These are phyloP conservation scores for Ramalina intermedia DNA, from an alignment of 495 filamentous ascomycete genomes.

Conservation along the genomic window DNA sequence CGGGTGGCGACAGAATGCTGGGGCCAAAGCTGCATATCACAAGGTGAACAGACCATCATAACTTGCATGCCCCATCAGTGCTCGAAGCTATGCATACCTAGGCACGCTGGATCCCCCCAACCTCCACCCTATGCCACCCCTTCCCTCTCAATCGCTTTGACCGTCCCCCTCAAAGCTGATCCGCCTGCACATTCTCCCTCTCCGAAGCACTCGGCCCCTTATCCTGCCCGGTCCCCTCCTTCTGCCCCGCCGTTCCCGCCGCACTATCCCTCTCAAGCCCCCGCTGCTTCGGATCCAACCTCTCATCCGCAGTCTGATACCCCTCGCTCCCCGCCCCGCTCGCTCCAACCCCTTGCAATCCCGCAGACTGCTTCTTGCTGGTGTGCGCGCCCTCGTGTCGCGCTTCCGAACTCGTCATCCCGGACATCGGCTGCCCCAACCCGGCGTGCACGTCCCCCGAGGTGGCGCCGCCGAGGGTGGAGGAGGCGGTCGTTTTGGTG, in stretches of 20 bases:
- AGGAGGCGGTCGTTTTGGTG: slow-evolving; percentile 31
- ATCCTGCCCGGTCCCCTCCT: slow-evolving; percentile 8
- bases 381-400: slow-evolving; percentile 36
- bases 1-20: too few species aligned
- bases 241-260: slow-evolving; percentile 10
- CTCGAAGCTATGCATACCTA: too few species aligned
- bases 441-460: slow-evolving; percentile 46
- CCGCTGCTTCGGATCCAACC: slow-evolving; percentile 10
- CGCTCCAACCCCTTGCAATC: slow-evolving; percentile 40
- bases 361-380: slow-evolving; percentile 37
- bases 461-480: slow-evolving; percentile 49
- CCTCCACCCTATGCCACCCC: too few species aligned
- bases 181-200: neutral
- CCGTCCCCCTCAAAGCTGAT: too few species aligned
- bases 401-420: slow-evolving; percentile 44
- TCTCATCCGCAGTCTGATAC: slow-evolving; percentile 12
- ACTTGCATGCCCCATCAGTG: too few species aligned
- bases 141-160: too few species aligned
- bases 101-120: too few species aligned
- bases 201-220: slow-evolving; percentile 7
- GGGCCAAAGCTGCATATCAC: too few species aligned
- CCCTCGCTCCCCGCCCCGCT: slow-evolving; percentile 12
- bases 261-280: slow-evolving; percentile 15
- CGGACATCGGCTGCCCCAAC: slow-evolving; percentile 44
- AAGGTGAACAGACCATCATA: too few species aligned